Conservation (phyloP, 225 moss, liverwort and hornwort species). For the Bryoerythrophyllum caledonicum region DNA sequence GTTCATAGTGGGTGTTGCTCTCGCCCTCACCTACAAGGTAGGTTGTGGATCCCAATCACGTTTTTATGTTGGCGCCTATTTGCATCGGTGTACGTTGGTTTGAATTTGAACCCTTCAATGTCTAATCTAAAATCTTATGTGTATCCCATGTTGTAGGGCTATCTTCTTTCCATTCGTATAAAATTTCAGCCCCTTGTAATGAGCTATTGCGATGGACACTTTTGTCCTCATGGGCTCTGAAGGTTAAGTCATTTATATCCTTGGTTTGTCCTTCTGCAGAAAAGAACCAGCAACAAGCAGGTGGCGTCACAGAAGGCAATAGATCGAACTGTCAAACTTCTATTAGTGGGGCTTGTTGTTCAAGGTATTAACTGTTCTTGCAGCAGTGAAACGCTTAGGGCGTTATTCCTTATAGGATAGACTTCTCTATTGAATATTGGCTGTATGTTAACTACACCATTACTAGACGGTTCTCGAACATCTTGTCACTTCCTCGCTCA, state of each 20-base stretch:
- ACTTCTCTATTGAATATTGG: not conserved
- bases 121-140: too few species aligned
- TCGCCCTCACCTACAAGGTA: constrained; percentile 57
- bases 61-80: not conserved
- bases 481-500: constrained; percentile 5
- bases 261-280: constrained; percentile 33
- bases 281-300: constrained; percentile 31
- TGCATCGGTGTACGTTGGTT: not conserved
- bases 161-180: too few species aligned
- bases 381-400: not conserved
- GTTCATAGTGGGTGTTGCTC: constrained; percentile 65
- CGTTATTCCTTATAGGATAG: not conserved
- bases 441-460: not conserved
- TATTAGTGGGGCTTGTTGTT: constrained; percentile 50
- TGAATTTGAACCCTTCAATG: not conserved
- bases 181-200: too few species aligned
- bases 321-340: constrained; percentile 42
- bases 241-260: too few species aligned
- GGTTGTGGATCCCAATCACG: not conserved
- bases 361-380: constrained; percentile 40
- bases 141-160: too few species aligned
- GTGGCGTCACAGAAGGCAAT: constrained; percentile 50
- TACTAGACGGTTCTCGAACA: not conserved
- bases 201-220: too few species aligned
- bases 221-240: too few species aligned